Evolutionary conservation across 2,329 filamentous ascomycete genomes (phyloP).

Genomic region (Cordyceps tenuipes): DNA sequence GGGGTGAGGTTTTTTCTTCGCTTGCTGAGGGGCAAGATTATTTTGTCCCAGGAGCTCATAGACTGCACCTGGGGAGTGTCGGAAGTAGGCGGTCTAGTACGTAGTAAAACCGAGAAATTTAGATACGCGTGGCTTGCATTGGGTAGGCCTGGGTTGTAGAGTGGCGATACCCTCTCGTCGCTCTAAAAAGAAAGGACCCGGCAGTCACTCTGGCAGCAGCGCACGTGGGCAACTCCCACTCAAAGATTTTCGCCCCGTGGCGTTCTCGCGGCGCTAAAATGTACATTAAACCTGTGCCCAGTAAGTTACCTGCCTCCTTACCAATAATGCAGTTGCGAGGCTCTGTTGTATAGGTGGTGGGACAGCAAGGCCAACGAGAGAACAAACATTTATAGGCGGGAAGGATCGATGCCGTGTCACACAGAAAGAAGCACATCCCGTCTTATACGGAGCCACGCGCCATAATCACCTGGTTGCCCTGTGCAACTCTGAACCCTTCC

Average conservation of each 20-base stretch:
- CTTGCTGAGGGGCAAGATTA: not conserved
- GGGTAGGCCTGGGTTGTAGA: not conserved
- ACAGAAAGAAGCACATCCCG: not conserved
- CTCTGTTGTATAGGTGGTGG: not conserved
- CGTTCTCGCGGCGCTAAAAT: not conserved
- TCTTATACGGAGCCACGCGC: not conserved
- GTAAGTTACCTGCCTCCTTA: not conserved
- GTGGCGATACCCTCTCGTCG: not conserved
- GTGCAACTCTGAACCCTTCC: not conserved
- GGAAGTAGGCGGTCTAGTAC: not conserved
- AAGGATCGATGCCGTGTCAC: not conserved
- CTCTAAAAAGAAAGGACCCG: not conserved
- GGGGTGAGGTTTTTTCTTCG: not conserved
- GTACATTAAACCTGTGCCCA: too few species aligned
- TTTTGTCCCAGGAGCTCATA: not conserved
- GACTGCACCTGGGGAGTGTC: not conserved
- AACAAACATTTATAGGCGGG: too few species aligned
- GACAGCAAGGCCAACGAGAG: not conserved
- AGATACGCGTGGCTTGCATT: not conserved
- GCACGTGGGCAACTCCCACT: conserved; percentile 9
- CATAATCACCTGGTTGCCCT: not conserved
- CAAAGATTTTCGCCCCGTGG: not conserved
- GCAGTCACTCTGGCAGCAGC: not conserved
- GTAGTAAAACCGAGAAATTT: not conserved
- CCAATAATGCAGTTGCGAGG: too few species aligned